These are phyloP conservation scores for Zygosaccharomyces bisporus DNA, from an alignment of 805 yeast genomes.

Conservation along the genomic window DNA sequence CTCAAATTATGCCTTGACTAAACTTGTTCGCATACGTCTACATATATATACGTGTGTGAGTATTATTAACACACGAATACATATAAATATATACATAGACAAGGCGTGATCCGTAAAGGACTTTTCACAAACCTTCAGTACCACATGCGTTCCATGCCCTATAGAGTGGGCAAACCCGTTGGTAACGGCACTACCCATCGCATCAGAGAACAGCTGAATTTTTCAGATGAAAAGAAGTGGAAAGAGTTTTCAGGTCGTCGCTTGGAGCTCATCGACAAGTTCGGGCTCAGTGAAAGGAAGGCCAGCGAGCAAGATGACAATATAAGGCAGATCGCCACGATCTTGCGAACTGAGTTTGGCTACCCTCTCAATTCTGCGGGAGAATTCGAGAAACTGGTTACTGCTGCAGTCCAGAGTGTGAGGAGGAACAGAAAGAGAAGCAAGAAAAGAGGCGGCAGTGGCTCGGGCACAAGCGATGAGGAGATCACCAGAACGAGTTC, in stretches of 20 bases:
- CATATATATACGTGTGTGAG: neutral
- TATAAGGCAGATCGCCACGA: slow-evolving; percentile 72
- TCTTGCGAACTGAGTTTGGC: slow-evolving; percentile 72
- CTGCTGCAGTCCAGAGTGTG: slow-evolving; percentile 92
- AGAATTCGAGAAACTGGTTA: slow-evolving; percentile 85
- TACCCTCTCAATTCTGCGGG: slow-evolving; percentile 53
- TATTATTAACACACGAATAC: neutral
- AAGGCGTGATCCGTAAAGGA: neutral
- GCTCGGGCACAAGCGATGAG: slow-evolving; percentile 12
- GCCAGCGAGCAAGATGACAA: slow-evolving; percentile 91
- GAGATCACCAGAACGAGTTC: slow-evolving; percentile 11
- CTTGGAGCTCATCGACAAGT: slow-evolving; percentile 79
- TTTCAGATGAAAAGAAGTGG: slow-evolving; percentile 82
- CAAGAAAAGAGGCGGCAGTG: slow-evolving; percentile 33
- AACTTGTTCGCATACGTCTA: neutral
- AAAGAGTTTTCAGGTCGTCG: slow-evolving; percentile 86
- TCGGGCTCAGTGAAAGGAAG: slow-evolving; percentile 56
- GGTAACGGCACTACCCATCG: slow-evolving; percentile 40
- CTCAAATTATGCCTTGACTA: slow-evolving; percentile 6
- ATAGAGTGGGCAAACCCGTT: slow-evolving; percentile 8
- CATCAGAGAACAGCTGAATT: slow-evolving; percentile 54
- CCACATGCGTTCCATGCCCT: slow-evolving; percentile 7
- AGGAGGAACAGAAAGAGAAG: slow-evolving; percentile 79
- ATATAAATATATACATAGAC: neutral
- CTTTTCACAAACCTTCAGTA: neutral